Evolutionary conservation across 805 yeast species (phyloP), one percentile per base, ranked within the genome.

Genomic region (Ascoidea asiatica): DNA sequence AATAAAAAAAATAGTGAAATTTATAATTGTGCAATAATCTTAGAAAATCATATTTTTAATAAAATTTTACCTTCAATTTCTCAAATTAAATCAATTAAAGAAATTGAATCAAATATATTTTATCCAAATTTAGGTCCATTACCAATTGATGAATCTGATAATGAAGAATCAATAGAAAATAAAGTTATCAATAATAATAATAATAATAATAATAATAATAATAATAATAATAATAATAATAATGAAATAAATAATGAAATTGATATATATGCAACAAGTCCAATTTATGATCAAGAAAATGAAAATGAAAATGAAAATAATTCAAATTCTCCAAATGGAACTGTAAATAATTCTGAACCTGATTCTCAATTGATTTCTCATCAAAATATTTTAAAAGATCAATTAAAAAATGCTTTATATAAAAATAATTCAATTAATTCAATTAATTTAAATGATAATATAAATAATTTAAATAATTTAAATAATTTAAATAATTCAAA

Each of bases 1-100:
- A 90, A 90, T 61, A 78, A 77, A 46, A 79, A 77, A 49, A 78
- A 71, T 13, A 76, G 88, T 1, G 65, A 66, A 17, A 81, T 83
- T 44, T 83, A 81, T 61, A 67, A 68, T 20, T 83, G 81, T 53
- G 96, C 79, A 0, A 75, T 62, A 1, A 77, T 64, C 4, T 46
- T 67, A 17, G 75, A 69, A 37, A 64, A 62, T n/a, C 69, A 56
- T 41, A 56, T 65, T 22, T 59, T 54, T n/a, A 55, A 65, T 23
- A 52, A 59, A 39, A 50, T 65, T 40, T 54, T 72, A 45, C 61
- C 65, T 15, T 56, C 52, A 19, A n/a, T 48, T 5, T 19, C 39
- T 4, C 41, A 19, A 5, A 44, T 44, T 18, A 21, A 29, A 7
- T 33, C 38, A 17, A 53, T 67, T 42, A 51, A 58, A 40, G 56